Conservation (phyloP, 805 yeast species). For the Spathaspora sp. region DNA sequence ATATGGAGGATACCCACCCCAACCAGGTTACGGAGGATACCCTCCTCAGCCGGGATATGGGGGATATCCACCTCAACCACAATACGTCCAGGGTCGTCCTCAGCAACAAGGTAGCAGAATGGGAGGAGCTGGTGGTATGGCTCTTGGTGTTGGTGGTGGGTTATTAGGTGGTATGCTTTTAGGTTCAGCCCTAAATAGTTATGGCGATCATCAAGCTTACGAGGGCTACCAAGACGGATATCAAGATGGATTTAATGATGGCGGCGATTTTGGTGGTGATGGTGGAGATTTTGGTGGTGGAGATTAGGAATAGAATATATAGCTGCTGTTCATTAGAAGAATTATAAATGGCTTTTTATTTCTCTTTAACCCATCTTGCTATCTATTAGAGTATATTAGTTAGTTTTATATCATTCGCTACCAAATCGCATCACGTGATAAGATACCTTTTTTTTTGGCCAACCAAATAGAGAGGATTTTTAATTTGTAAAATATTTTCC, state of each 20-base stretch:
- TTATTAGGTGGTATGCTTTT: constrained; percentile 57
- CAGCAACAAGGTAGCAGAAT: constrained; percentile 24
- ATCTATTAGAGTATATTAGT: no score
- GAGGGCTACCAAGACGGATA: constrained; percentile 33
- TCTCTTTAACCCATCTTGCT: neutral
- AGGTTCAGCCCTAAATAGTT: constrained; percentile 39
- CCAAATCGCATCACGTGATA: constrained; percentile 1
- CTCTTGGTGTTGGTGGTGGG: constrained; percentile 49
- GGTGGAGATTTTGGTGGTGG: constrained; percentile 37
- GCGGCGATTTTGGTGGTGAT: constrained; percentile 20
- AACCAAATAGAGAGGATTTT: constrained; percentile 15
- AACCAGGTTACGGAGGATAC: constrained; percentile 5
- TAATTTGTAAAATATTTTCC: neutral
- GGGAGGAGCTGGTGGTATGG: constrained; percentile 45
- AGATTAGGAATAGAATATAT: constrained; percentile 10
- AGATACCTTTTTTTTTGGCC: constrained; percentile 8
- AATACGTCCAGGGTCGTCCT: constrained; percentile 8
- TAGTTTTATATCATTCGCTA: neutral
- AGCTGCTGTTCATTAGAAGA: neutral
- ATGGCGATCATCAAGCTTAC: constrained; percentile 20
- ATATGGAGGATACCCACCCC: constrained; percentile 12
- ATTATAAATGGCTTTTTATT: neutral
- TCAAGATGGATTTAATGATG: constrained; percentile 26
- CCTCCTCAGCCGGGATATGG: constrained; percentile 17
- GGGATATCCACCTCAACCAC: constrained; percentile 16